Base-by-base conservation (phyloP, 2,329 filamentous ascomycete genomes). In the Penicillium janthinellum region DNA sequence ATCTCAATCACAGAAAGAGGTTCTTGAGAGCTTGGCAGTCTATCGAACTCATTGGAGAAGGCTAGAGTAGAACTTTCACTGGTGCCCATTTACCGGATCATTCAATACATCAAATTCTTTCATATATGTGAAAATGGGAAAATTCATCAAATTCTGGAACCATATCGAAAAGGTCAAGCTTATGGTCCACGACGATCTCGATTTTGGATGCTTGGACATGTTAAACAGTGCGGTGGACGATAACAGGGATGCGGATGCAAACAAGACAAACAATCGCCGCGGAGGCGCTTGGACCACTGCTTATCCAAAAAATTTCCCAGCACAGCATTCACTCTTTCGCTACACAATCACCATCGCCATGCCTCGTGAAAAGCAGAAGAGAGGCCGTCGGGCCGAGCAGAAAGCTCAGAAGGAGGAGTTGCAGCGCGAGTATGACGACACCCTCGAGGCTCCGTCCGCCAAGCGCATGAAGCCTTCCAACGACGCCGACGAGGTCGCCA, bases 291-390 rank as follows among this genome's bases (percentile, higher is more conserved):
- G 70, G 72, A 67, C 74, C 72, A 75, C 64, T 49, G 67, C 74
- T 77, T 75, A 76, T 75, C 72, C 59, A 64, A 70, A 70, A 71
- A 71, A 71, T 58, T 64, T 65, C 67, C 65, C 63, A 60, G 52
- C 31, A 39, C 52, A 61, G 51, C 42, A 45, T 44, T 45, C 51
- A 48, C n/a, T 47, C 28, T 52, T 52, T 61, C 52, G 54, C 56
- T 31, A 50, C 20, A 56, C 53, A 60, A 57, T 55, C 50, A 63
- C 41, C 25, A 31, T 55, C 60, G 66, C 25, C 54, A 81, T 81
- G 79, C 79, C 79, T 63, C 77, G 78, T 47, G 78, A 79, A 64
- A 76, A 79, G 64, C 77, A 81, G 58, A 81, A 80, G 60, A 73
- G 79, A 72, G 79, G 79, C 54, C 75, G 79, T 39, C 72, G 78